phyloP scores from a whole-genome alignment of 441 rosid genomes.

The Erodium trifolium region DNA sequence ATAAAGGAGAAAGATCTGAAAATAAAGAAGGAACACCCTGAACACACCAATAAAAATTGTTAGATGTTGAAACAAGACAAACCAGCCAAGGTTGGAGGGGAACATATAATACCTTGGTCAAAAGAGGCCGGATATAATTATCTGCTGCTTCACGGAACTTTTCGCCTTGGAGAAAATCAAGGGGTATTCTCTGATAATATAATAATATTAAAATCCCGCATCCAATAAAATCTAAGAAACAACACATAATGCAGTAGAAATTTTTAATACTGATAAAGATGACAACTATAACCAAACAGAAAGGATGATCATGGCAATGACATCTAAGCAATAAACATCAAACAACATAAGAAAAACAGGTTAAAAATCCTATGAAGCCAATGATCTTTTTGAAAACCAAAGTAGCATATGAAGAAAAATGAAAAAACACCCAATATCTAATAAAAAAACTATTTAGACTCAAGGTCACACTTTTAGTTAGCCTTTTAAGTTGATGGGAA shows the following conservation, averaged over 20 bases:
- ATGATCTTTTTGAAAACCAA: not conserved
- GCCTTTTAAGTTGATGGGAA: not conserved
- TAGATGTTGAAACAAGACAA: slow-evolving; percentile 14
- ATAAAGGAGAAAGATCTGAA: slow-evolving; percentile 92
- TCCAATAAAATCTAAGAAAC: not conserved
- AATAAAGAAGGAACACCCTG: slow-evolving; percentile 98
- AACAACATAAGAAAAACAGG: not conserved
- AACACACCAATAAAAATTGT: slow-evolving; percentile 20
- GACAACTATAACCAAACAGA: too few relatives aligned
- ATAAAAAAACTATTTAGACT: not conserved
- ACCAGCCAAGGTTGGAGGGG: slow-evolving; percentile 8
- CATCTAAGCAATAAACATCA: not conserved
- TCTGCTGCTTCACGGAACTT: slow-evolving; percentile 78
- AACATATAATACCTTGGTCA: slow-evolving; percentile 57
- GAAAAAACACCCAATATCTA: not conserved
- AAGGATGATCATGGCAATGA: too few relatives aligned
- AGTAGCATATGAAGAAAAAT: not conserved
- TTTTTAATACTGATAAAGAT: not conserved
- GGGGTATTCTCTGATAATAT: slow-evolving; percentile 75
- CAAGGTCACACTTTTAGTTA: not conserved
- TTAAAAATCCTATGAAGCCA: not conserved
- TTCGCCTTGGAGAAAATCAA: slow-evolving; percentile 88
- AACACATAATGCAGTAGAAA: not conserved
- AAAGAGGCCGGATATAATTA: slow-evolving; percentile 69
- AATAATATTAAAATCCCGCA: not conserved